Conservation (phyloP, 208 protist genomes). For the Trichomonas tenax region DNA sequence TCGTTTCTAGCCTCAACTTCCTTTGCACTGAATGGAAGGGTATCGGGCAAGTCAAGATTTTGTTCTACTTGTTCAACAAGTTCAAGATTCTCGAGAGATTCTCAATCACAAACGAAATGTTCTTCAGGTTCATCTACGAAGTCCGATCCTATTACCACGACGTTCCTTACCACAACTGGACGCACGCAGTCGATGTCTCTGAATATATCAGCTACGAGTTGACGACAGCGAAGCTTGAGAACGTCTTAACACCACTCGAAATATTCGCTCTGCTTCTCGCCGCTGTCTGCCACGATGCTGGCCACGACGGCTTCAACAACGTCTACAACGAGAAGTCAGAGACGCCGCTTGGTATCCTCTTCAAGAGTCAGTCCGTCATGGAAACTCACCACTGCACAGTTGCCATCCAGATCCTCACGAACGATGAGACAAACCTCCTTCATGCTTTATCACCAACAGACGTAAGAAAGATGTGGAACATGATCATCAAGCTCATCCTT, state of each 20-base stretch:
- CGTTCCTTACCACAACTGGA: conserved; percentile 57
- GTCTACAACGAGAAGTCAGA: conserved; percentile 73
- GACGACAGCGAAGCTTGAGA: conserved; percentile 41
- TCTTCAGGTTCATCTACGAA: conserved; percentile 17
- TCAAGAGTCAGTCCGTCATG: conserved; percentile 49
- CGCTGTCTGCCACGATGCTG: conserved; percentile 80
- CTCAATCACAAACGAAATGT: background rate
- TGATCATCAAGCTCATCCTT: conserved; percentile 41
- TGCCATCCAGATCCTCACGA: conserved; percentile 27
- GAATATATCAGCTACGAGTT: conserved; percentile 44
- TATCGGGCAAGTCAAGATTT: background rate
- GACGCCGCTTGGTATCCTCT: conserved; percentile 58
- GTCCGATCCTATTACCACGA: conserved; percentile 18
- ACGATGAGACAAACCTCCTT: conserved; percentile 34
- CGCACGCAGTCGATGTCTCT: conserved; percentile 50
- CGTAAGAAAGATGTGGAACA: conserved; percentile 32
- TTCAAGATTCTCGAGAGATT: conserved; percentile 22
- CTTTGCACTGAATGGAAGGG: background rate
- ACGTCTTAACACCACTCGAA: conserved; percentile 50
- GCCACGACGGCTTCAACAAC: conserved; percentile 85
- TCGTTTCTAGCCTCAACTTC: background rate
- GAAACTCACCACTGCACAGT: conserved; percentile 47
- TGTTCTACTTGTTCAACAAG: conserved; percentile 24
- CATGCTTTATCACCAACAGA: conserved; percentile 20
- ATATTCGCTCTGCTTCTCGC: conserved; percentile 63